phyloP scores from a whole-genome alignment of 345 rosid genomes.

The Rhizophora apiculata region DNA sequence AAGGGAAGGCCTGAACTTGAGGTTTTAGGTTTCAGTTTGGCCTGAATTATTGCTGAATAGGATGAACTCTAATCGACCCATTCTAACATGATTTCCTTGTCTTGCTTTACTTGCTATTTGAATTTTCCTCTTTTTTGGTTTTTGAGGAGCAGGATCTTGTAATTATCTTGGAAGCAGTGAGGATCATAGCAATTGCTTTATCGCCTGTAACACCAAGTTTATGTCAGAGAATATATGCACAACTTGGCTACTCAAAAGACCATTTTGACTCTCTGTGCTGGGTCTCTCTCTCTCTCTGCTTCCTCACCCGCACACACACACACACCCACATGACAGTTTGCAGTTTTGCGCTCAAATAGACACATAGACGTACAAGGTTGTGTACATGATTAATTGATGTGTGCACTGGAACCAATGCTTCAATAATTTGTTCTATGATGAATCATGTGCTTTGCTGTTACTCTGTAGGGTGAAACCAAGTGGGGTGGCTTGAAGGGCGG shows the following conservation, averaged over 20 bases:
- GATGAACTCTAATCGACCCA: neutral
- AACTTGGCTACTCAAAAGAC: constrained; percentile 74
- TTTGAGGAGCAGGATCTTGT: constrained; percentile 64
- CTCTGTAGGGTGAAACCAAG: constrained; percentile 55
- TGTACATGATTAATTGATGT: neutral
- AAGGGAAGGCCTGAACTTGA: too few species aligned
- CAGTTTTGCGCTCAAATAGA: neutral
- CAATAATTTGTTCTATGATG: neutral
- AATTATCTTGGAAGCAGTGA: constrained; percentile 76
- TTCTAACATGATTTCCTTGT: neutral
- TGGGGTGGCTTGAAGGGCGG: constrained; percentile 93
- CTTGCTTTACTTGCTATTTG: constrained; percentile 1
- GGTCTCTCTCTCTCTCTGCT: constrained; percentile 34
- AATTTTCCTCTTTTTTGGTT: constrained; percentile 7
- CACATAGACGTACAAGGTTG: neutral
- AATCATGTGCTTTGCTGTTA: neutral
- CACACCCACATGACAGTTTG: neutral
- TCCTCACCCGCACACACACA: neutral
- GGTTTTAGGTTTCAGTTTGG: too few species aligned
- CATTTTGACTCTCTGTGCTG: constrained; percentile 51
- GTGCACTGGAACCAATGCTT: neutral
- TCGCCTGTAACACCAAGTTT: constrained; percentile 75
- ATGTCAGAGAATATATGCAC: constrained; percentile 65
- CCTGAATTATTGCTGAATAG: too few species aligned
- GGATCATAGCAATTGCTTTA: constrained; percentile 74